Percentiles rank a stretch among this genome's conserved stretches.
These are phyloP conservation scores for Rubia tinctorum DNA, from an alignment of 305 asterid genomes.

Conservation along the genomic window DNA sequence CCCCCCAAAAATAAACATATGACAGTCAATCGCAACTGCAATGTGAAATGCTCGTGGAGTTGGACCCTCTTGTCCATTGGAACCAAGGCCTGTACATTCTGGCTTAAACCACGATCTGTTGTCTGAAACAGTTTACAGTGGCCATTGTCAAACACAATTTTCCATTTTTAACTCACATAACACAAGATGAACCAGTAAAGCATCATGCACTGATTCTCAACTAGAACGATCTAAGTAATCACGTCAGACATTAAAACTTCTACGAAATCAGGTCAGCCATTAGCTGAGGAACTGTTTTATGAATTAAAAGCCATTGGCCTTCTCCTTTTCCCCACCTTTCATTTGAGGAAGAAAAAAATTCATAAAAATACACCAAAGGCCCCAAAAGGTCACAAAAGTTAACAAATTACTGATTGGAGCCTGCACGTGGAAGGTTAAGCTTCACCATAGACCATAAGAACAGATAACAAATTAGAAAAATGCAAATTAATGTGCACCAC, in stretches of 20 bases:
- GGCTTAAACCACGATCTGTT: conserved; percentile 90
- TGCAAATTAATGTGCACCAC: not conserved
- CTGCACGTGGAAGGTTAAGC: not conserved
- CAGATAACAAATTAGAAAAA: not conserved
- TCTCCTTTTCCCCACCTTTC: not conserved
- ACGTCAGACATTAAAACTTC: not conserved
- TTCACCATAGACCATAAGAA: not conserved
- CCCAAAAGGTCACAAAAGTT: not conserved
- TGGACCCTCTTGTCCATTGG: conserved; percentile 82
- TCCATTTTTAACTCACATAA: not conserved
- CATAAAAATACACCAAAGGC: not conserved
- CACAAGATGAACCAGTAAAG: not conserved
- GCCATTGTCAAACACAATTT: not conserved
- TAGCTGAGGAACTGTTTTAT: not conserved
- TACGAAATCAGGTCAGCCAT: not conserved
- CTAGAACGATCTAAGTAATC: not conserved
- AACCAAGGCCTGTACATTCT: conserved; percentile 72
- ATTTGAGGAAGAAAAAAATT: not conserved
- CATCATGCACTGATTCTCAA: not conserved
- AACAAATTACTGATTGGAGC: not conserved
- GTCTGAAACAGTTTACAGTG: conserved; percentile 45
- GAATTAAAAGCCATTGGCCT: not conserved
- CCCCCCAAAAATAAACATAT: conserved; percentile 96
- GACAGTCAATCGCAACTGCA: conserved; percentile 85
- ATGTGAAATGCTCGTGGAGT: conserved; percentile 88